Evolutionary conservation across 345 rosid species (phyloP).

Genomic region (Acer negundo): DNA sequence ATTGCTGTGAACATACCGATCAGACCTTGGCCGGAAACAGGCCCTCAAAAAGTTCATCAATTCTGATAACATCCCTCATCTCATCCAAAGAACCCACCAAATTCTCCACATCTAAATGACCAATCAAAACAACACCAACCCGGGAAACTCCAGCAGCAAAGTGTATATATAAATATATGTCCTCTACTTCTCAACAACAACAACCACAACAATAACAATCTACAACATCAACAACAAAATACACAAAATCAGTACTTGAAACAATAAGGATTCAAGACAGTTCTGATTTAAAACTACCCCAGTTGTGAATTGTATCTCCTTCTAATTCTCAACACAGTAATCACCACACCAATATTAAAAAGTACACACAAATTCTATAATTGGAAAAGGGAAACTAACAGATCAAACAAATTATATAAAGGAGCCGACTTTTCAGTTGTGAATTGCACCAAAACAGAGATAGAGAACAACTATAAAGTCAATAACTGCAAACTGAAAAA

Average conservation of each 20-base stretch:
- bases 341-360: neutral
- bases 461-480: conserved; percentile 6
- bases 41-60: conserved; percentile 78
- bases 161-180: neutral
- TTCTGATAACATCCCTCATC: conserved; percentile 97
- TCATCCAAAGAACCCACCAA: conserved; percentile 60
- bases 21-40: conserved; percentile 85
- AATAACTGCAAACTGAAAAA: conserved; percentile 19
- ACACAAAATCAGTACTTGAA: conserved; percentile 3
- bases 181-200: conserved; percentile 21
- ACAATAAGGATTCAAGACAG: neutral
- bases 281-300: conserved; percentile 6
- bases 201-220: conserved; percentile 24
- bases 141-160: conserved; percentile 8
- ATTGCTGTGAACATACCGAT: conserved; percentile 47
- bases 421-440: conserved; percentile 22
- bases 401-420: conserved; percentile 31
- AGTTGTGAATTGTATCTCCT: conserved; percentile 17
- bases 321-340: conserved; percentile 11
- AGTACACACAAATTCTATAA: conserved; percentile 4
- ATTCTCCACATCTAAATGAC: conserved; percentile 51
- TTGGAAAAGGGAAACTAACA: conserved; percentile 17
- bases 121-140: conserved; percentile 23
- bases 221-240: conserved; percentile 20
- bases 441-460: conserved; percentile 20